Conservation (phyloP, 2,329 filamentous ascomycete genomes). For the Ambrosiella xylebori region DNA sequence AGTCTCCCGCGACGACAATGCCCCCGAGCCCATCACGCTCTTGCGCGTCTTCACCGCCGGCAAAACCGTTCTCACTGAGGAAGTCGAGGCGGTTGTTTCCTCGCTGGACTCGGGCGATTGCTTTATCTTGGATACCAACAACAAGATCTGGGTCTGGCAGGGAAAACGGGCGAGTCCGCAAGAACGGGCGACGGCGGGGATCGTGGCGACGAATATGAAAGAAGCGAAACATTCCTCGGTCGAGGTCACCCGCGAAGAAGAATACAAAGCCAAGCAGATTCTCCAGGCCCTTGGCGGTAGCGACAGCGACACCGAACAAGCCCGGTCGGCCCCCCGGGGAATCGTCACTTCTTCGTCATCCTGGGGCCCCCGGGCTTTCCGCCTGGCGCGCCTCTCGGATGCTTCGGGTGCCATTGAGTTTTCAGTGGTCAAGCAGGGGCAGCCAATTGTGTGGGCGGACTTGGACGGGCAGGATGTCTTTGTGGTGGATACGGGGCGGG, state of each 20-base stretch:
- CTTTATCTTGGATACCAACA: slow-evolving; percentile 43
- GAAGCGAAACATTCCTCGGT: slow-evolving; percentile 46
- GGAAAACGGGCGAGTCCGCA: slow-evolving; percentile 46
- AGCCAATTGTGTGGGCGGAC: slow-evolving; percentile 27
- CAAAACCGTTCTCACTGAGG: slow-evolving; percentile 32
- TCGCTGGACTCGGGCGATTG: slow-evolving; percentile 50
- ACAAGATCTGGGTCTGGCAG: slow-evolving; percentile 56
- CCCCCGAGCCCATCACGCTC: slow-evolving; percentile 31
- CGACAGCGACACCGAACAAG: slow-evolving; percentile 15
- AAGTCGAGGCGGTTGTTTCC: slow-evolving; percentile 43
- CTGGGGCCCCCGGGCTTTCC: not conserved
- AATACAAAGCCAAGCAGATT: slow-evolving; percentile 36
- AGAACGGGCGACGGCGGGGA: slow-evolving; percentile 51
- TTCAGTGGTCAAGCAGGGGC: slow-evolving; percentile 38
- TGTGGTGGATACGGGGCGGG: slow-evolving; percentile 38
- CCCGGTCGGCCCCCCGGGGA: not conserved
- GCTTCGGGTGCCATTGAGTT: slow-evolving; percentile 39
- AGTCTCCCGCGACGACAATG: slow-evolving; percentile 31
- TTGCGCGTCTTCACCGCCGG: slow-evolving; percentile 45
- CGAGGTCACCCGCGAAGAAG: slow-evolving; percentile 45
- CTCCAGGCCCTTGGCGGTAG: slow-evolving; percentile 38
- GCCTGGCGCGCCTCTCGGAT: slow-evolving; percentile 47
- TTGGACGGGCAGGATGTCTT: slow-evolving; percentile 45
- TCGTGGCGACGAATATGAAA: slow-evolving; percentile 48
- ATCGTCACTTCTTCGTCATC: not conserved